Percentiles rank a stretch among this genome's conserved stretches.
Conservation (phyloP, 305 asterid species). For the Solanum chacoense region DNA sequence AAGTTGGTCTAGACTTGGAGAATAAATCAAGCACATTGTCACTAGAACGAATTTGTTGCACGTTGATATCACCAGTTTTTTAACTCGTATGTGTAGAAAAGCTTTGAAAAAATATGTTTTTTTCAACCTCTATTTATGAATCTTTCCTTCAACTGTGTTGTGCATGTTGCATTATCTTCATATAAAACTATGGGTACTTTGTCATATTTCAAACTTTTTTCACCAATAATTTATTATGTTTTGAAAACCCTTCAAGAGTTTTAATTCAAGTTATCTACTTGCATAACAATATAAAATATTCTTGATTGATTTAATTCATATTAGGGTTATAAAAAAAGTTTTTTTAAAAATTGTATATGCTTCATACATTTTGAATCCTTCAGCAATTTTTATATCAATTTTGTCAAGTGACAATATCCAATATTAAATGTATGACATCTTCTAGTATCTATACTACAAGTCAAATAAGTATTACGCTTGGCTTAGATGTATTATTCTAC, state of each 20-base stretch:
- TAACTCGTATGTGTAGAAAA: too few species aligned
- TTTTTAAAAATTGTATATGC: background rate
- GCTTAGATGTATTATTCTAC: background rate
- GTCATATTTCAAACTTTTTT: too few species aligned
- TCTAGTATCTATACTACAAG: background rate
- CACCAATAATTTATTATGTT: too few species aligned
- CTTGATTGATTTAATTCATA: too few species aligned
- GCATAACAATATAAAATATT: too few species aligned
- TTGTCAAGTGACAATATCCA: background rate
- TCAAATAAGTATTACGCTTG: background rate
- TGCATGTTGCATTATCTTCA: too few species aligned
- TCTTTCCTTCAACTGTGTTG: too few species aligned
- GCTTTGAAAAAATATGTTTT: too few species aligned
- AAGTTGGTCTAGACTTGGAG: background rate
- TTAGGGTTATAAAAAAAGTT: background rate
- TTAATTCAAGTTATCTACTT: too few species aligned
- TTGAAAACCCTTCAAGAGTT: too few species aligned
- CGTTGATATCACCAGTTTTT: background rate
- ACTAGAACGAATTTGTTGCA: background rate
- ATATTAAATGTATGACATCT: background rate
- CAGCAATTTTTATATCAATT: background rate
- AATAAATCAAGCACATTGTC: background rate
- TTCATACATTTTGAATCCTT: background rate
- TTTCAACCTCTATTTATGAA: too few species aligned
- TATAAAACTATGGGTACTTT: too few species aligned